Percentiles rank a stretch among this genome's conserved stretches.
These are phyloP conservation scores for Leishmania martiniquensis DNA, from an alignment of 208 protist species.

Conservation along the genomic window DNA sequence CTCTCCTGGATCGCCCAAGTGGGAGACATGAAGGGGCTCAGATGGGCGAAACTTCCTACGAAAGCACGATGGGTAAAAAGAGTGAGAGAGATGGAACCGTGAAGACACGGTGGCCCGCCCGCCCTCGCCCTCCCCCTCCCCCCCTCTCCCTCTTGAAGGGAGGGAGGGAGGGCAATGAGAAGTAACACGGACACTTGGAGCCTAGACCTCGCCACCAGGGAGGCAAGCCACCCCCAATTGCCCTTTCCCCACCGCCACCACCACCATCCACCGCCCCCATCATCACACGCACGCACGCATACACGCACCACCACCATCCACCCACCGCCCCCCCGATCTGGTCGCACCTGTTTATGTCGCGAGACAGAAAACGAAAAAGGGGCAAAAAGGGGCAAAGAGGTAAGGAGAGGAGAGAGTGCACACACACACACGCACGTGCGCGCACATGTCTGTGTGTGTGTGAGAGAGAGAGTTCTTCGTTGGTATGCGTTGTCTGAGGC, in stretches of 20 bases:
- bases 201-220: background rate
- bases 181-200: background rate
- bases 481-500: background rate
- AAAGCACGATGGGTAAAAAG: background rate
- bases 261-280: too few relatives aligned
- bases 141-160: background rate
- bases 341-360: too few relatives aligned
- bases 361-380: background rate
- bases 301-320: too few relatives aligned
- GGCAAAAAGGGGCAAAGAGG: background rate
- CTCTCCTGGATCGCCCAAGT: background rate
- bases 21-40: background rate
- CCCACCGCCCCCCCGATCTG: too few relatives aligned
- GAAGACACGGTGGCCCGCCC: too few relatives aligned
- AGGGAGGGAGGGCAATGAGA: background rate
- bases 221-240: too few relatives aligned
- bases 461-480: background rate
- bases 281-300: too few relatives aligned
- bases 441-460: too few relatives aligned
- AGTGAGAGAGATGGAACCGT: background rate
- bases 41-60: background rate
- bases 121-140: too few relatives aligned
- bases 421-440: too few relatives aligned
- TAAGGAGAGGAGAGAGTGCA: background rate
- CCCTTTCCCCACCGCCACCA: too few relatives aligned